Base-by-base conservation (phyloP, 2,329 filamentous ascomycete genomes). In the Talaromyces sp. region DNA sequence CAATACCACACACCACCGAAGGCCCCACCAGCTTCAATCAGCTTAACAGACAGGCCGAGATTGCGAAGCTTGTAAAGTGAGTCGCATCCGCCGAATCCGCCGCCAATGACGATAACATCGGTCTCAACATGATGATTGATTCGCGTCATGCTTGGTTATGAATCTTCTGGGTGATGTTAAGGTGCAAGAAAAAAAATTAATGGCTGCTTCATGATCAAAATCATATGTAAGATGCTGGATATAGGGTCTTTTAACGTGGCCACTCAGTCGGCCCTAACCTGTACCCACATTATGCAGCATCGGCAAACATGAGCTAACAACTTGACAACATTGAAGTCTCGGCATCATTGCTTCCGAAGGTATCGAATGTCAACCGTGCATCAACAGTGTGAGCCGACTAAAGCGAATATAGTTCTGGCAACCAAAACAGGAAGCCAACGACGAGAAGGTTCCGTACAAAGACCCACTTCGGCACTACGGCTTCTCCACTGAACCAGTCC, bases 1-100 rank as follows among this genome's bases (percentile, higher is more conserved):
- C 70, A 76, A 49, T 73, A 68, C 77, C 77, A 80, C 8, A 74
- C 70, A 7, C 77, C 77, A 4, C 77, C 77, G 10, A 75, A 63
- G 24, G 65, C 68, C 5, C 52, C 35, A 3, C 68, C 76, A 0
- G 67, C 64, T 39, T 79, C 77, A 29, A 77, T 64, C 0, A 76
- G 51, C 43, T 73, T 72, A 19, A 65, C 70, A 1, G 62, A 67
- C 27, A 74, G 66, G 2, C 73, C 73, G 14, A 64, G 64, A 3
- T 72, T 60, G 14, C 70, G 69, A 2, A 79, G 65, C 30, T 63
- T 63, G 45, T 77, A 67, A 4, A 78, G 68, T 11, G 60, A 58
- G 44, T 70, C 69, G 43, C 68, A 61, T 13, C 75, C 74, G 13
- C 68, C 63, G 43, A 77, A 75, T 14, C 75, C 75, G 2, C 67